Conservation (phyloP, 768 basidiomycete species). For the Psilocybe sp. region DNA sequence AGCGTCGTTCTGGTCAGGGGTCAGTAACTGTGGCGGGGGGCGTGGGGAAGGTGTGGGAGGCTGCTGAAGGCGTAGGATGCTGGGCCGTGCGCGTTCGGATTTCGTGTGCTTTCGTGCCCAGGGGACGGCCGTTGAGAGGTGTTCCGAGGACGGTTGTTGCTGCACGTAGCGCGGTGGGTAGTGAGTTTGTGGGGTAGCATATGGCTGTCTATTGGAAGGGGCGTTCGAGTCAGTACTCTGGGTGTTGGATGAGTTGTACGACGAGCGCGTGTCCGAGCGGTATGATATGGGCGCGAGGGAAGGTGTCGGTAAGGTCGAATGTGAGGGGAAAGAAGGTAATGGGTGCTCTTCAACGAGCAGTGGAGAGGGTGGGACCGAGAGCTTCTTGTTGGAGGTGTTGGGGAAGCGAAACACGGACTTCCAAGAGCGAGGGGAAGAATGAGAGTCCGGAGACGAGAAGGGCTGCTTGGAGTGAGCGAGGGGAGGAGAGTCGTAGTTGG, state of each 20-base stretch:
- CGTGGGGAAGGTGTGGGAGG: constrained; percentile 23
- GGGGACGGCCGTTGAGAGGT: constrained; percentile 32
- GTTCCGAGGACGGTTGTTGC: constrained; percentile 34
- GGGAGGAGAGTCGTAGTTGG: constrained; percentile 18
- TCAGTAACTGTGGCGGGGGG: constrained; percentile 44
- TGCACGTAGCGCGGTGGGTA: constrained; percentile 30
- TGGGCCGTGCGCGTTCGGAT: constrained; percentile 32
- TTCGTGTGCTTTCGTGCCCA: constrained; percentile 40
- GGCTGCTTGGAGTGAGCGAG: constrained; percentile 14
- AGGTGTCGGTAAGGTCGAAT: constrained; percentile 33
- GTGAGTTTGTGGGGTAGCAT: constrained; percentile 23
- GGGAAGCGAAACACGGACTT: constrained; percentile 74
- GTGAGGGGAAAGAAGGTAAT: constrained; percentile 30
- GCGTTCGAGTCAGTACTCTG: constrained; percentile 71
- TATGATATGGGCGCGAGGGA: constrained; percentile 56
- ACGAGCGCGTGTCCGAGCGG: constrained; percentile 62
- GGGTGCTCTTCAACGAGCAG: constrained; percentile 50
- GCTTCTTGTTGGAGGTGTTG: constrained; percentile 62
- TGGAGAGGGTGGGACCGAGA: constrained; percentile 36
- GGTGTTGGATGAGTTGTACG: constrained; percentile 76
- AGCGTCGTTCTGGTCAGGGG: constrained; percentile 9
- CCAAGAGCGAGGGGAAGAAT: constrained; percentile 45
- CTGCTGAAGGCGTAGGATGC: constrained; percentile 11
- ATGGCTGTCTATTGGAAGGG: constrained; percentile 21
- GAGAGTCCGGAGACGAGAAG: constrained; percentile 18